Evolutionary conservation across 2,329 filamentous ascomycete species (phyloP).

Genomic region (Zasmidium angulare): DNA sequence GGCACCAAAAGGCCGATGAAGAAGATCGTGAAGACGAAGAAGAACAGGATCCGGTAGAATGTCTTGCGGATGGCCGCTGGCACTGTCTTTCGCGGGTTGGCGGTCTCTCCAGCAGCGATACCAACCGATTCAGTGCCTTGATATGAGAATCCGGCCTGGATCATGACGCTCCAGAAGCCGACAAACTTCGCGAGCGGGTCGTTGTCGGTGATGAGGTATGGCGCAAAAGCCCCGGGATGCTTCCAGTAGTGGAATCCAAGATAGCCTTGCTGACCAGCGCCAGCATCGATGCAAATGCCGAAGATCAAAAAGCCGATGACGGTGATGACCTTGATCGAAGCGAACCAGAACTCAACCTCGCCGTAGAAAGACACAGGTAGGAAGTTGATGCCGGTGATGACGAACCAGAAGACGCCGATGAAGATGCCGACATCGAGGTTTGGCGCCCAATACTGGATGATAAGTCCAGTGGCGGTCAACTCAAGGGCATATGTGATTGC

Average conservation of each 20-base stretch:
- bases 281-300: constrained; percentile 42
- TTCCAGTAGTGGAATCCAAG: constrained; percentile 58
- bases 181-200: constrained; percentile 36
- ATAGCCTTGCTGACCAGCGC: constrained; percentile 53
- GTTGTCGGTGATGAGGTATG: constrained; percentile 30
- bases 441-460: constrained; percentile 42
- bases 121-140: constrained; percentile 56
- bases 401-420: constrained; percentile 35
- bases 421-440: constrained; percentile 43
- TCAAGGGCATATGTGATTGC: constrained; percentile 44
- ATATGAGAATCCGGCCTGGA: constrained; percentile 59
- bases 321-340: constrained; percentile 52
- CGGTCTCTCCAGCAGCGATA: constrained; percentile 53
- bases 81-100: constrained; percentile 51
- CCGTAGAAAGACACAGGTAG: constrained; percentile 54
- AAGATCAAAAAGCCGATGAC: constrained; percentile 48
- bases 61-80: constrained; percentile 38
- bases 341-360: constrained; percentile 57
- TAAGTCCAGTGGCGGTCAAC: constrained; percentile 39
- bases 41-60: constrained; percentile 38
- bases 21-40: constrained; percentile 38
- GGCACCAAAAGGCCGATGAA: constrained; percentile 38
- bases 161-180: constrained; percentile 58
- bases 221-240: constrained; percentile 40
- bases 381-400: constrained; percentile 49